Conservation (phyloP, 768 basidiomycete genomes). For the Phylloporus sp. region DNA sequence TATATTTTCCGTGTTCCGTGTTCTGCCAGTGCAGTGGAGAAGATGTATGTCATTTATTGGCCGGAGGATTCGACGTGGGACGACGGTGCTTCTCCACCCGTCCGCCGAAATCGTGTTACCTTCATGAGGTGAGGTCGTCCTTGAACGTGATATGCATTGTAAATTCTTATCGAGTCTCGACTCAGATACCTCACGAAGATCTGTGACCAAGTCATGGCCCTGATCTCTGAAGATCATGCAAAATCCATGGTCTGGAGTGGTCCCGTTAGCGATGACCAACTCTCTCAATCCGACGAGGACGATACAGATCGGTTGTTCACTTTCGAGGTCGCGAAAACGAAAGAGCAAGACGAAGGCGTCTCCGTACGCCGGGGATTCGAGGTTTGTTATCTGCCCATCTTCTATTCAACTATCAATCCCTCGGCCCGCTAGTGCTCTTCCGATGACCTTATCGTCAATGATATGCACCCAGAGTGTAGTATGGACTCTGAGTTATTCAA, state of each 20-base stretch:
- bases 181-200: constrained; percentile 57
- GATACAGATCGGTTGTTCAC: constrained; percentile 50
- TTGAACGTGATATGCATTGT: background rate
- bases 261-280: constrained; percentile 24
- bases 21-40: constrained; percentile 7
- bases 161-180: background rate
- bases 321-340: constrained; percentile 54
- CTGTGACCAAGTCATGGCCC: constrained; percentile 47
- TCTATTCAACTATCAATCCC: background rate
- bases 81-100: constrained; percentile 44
- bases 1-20: constrained; percentile 37
- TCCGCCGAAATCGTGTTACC: constrained; percentile 49
- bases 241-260: constrained; percentile 42
- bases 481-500: constrained; percentile 21
- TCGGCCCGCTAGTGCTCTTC: constrained; percentile 8
- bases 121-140: constrained; percentile 49
- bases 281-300: constrained; percentile 32
- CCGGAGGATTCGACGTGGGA: constrained; percentile 59
- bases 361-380: constrained; percentile 42
- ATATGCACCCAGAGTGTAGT: constrained; percentile 19
- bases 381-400: constrained; percentile 23
- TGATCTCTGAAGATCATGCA: constrained; percentile 47
- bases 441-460: constrained; percentile 15
- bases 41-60: constrained; percentile 56
- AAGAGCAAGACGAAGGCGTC: constrained; percentile 54